Evolutionary conservation across 768 basidiomycete species (phyloP).

Genomic region (Calocera cornea): DNA sequence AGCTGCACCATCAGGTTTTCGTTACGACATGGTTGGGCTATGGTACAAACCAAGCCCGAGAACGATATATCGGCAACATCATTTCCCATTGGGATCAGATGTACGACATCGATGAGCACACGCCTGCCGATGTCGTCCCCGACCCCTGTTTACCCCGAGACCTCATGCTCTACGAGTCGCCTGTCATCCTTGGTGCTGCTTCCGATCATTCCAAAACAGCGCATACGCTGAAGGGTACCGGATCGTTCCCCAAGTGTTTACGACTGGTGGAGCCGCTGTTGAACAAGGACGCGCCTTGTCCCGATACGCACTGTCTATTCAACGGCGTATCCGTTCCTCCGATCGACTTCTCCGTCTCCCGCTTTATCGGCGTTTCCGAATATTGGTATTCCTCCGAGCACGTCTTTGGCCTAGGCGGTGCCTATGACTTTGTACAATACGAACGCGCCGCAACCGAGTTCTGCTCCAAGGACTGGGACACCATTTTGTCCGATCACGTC

Average conservation of each 20-base stretch:
- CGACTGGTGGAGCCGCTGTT: conserved; percentile 57
- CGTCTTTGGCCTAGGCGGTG: conserved; percentile 84
- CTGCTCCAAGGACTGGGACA: conserved; percentile 66
- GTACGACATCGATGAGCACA: conserved; percentile 16
- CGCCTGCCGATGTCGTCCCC: conserved; percentile 15
- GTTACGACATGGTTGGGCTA: conserved; percentile 98
- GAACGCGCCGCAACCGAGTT: conserved; percentile 83
- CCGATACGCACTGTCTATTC: conserved; percentile 78
- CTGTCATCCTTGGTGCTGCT: conserved; percentile 32
- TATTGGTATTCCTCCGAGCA: conserved; percentile 99
- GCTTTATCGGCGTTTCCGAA: conserved; percentile 94
- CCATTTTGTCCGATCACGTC: conserved; percentile 55
- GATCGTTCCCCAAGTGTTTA: conserved; percentile 80
- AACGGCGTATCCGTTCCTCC: conserved; percentile 86
- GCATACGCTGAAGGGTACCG: conserved; percentile 67
- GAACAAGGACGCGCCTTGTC: conserved; percentile 73
- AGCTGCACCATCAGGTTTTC: conserved; percentile 83
- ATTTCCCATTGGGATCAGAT: conserved; percentile 42
- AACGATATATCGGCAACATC: conserved; percentile 68
- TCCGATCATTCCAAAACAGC: conserved; percentile 35
- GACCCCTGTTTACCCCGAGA: conserved; percentile 87
- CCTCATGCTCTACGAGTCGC: conserved; percentile 46
- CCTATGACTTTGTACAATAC: conserved; percentile 93
- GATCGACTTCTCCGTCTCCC: conserved; percentile 85
- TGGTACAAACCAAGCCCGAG: conserved; percentile 92